These are phyloP conservation scores for Coemansia sp. DNA, from an alignment of 192 early-diverging fungal genomes.

Conservation along the genomic window DNA sequence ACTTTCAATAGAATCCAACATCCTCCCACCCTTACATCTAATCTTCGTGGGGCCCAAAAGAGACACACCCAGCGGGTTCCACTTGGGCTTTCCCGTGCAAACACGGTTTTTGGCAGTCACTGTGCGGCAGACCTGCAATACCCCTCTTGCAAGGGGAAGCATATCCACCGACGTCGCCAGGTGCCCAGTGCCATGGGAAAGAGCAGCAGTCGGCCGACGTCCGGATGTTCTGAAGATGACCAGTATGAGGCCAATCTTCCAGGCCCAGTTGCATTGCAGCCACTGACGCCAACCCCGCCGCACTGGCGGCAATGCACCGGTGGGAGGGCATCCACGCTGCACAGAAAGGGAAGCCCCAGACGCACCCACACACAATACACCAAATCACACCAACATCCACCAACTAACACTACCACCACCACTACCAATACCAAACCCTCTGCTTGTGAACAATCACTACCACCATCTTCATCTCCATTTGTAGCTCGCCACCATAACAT, in stretches of 20 bases:
- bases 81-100: conserved; percentile 20
- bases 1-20: not conserved
- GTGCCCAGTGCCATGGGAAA: conserved; percentile 1
- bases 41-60: not conserved
- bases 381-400: not conserved
- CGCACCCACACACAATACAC: not conserved
- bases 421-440: not conserved
- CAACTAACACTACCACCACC: conserved; percentile 9
- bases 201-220: not conserved
- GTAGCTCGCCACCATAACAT: conserved; percentile 27
- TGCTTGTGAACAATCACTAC: conserved; percentile 1
- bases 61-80: conserved; percentile 1
- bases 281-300: conserved; percentile 26
- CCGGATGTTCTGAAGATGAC: not conserved
- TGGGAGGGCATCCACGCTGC: not conserved
- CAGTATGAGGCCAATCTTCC: not conserved
- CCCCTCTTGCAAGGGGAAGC: conserved; percentile 4
- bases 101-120: conserved; percentile 2
- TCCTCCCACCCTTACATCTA: not conserved
- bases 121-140: conserved; percentile 3
- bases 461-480: not conserved
- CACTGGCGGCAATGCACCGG: conserved; percentile 25
- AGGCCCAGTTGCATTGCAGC: conserved; percentile 5
- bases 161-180: conserved; percentile 23
- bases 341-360: not conserved